phyloP scores from a whole-genome alignment of 305 asterid species.

The Salvia sclarea region DNA sequence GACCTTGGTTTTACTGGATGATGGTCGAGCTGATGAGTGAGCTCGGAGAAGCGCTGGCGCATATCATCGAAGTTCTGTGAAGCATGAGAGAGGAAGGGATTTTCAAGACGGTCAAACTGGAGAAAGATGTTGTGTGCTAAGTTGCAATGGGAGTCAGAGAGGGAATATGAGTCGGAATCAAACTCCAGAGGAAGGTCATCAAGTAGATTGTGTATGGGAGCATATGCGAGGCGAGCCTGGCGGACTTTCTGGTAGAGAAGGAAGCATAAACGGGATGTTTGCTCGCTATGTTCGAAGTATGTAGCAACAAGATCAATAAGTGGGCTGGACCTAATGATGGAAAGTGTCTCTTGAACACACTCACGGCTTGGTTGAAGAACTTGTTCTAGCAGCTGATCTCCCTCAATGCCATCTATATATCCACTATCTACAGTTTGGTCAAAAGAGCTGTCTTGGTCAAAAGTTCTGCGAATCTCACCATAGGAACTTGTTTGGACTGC shows the following conservation, averaged over 20 bases:
- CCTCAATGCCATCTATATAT: slow-evolving; percentile 42
- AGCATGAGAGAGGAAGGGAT: slow-evolving; percentile 59
- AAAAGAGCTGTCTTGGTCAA: slow-evolving; percentile 45
- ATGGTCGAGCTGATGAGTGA: slow-evolving; percentile 51
- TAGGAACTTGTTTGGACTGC: slow-evolving; percentile 65
- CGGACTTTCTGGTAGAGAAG: slow-evolving; percentile 45
- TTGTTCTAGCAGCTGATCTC: slow-evolving; percentile 49
- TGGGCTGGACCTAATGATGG: slow-evolving; percentile 39
- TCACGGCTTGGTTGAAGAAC: slow-evolving; percentile 69
- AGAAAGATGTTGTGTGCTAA: slow-evolving; percentile 50
- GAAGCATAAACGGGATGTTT: slow-evolving; percentile 54
- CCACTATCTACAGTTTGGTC: slow-evolving; percentile 43
- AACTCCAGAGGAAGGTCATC: slow-evolving; percentile 54
- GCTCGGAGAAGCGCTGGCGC: slow-evolving; percentile 60
- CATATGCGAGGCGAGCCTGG: slow-evolving; percentile 48
- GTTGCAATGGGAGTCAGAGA: slow-evolving; percentile 54
- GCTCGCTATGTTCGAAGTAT: slow-evolving; percentile 71
- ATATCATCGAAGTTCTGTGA: slow-evolving; percentile 54
- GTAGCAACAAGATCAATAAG: slow-evolving; percentile 50
- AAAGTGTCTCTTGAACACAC: slow-evolving; percentile 49
- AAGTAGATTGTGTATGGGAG: slow-evolving; percentile 56
- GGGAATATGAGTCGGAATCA: slow-evolving; percentile 47
- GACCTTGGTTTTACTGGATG: slow-evolving; percentile 53
- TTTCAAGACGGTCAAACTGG: slow-evolving; percentile 51
- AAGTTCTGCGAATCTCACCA: slow-evolving; percentile 55